Percentiles rank a stretch among this genome's conserved stretches.
phyloP scores from a whole-genome alignment of 2,329 filamentous ascomycete genomes.

The Xylaria sp. region DNA sequence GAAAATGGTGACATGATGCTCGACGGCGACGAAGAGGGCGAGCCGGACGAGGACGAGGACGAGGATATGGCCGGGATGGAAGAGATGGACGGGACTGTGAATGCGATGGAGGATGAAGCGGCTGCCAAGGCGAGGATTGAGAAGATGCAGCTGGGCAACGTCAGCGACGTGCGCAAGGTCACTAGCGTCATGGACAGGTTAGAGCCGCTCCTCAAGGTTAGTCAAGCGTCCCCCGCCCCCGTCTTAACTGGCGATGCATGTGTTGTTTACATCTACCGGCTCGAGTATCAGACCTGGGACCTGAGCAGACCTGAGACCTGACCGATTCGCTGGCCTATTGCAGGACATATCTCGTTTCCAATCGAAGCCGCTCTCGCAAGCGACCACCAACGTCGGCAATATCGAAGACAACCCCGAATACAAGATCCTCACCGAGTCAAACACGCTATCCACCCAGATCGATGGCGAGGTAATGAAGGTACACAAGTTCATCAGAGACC shows the following conservation, averaged over 20 bases:
- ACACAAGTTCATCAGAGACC: constrained; percentile 95
- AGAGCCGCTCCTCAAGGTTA: constrained; percentile 84
- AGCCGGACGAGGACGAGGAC: constrained; percentile 69
- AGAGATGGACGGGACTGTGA: constrained; percentile 59
- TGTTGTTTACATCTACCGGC: constrained; percentile 71
- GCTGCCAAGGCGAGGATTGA: constrained; percentile 82
- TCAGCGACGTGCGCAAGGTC: constrained; percentile 83
- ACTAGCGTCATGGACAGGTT: constrained; percentile 84
- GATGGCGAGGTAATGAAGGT: constrained; percentile 92
- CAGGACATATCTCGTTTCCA: constrained; percentile 86
- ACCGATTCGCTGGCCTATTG: constrained; percentile 64
- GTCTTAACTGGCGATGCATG: constrained; percentile 50
- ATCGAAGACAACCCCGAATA: constrained; percentile 95
- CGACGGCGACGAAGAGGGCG: constrained; percentile 69
- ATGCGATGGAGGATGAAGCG: constrained; percentile 71
- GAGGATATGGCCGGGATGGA: constrained; percentile 56
- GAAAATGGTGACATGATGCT: constrained; percentile 64
- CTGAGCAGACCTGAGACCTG: constrained; percentile 56
- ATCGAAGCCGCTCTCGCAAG: constrained; percentile 72
- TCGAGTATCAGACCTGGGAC: constrained; percentile 64
- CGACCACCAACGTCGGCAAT: constrained; percentile 76
- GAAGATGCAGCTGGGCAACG: constrained; percentile 79
- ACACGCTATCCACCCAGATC: constrained; percentile 89
- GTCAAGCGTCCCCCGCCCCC: constrained; percentile 51
- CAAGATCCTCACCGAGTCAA: constrained; percentile 86